Evolutionary conservation across 2,329 filamentous ascomycete species (phyloP).

Genomic region (Leptographium galeiforme): DNA sequence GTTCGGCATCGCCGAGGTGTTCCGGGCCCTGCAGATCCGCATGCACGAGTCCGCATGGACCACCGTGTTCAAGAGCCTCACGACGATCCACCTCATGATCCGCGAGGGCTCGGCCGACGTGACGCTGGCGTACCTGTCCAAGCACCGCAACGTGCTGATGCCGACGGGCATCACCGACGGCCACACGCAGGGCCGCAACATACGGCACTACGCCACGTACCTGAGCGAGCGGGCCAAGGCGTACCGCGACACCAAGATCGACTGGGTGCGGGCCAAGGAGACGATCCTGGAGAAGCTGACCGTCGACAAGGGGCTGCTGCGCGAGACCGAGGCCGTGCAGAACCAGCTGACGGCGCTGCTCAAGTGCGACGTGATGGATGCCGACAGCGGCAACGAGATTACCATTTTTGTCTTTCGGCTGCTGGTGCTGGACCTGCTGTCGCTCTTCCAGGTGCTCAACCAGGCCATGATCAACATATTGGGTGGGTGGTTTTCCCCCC

Average conservation of each 20-base stretch:
- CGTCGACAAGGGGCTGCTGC: slow-evolving; percentile 81
- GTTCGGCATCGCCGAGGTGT: slow-evolving; percentile 88
- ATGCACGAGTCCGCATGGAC: slow-evolving; percentile 97
- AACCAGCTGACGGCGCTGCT: slow-evolving; percentile 73
- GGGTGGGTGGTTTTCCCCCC: too few relatives aligned
- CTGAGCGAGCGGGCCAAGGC: slow-evolving; percentile 69
- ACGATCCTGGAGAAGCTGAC: slow-evolving; percentile 71
- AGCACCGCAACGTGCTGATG: slow-evolving; percentile 69
- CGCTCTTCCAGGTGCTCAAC: slow-evolving; percentile 89
- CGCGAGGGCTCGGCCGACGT: slow-evolving; percentile 84
- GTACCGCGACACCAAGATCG: slow-evolving; percentile 71
- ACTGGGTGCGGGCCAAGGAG: slow-evolving; percentile 78
- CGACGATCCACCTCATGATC: slow-evolving; percentile 95
- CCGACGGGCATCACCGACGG: slow-evolving; percentile 89
- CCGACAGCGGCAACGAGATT: slow-evolving; percentile 91
- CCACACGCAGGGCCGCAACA: slow-evolving; percentile 90
- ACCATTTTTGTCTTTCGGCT: slow-evolving; percentile 87
- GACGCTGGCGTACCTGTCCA: slow-evolving; percentile 71
- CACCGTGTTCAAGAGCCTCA: slow-evolving; percentile 95
- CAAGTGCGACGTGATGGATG: slow-evolving; percentile 80
- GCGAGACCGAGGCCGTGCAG: slow-evolving; percentile 86
- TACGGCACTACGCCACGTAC: slow-evolving; percentile 82
- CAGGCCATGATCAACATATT: slow-evolving; percentile 95
- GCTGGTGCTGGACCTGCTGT: slow-evolving; percentile 76
- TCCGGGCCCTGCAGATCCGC: slow-evolving; percentile 77